These are phyloP conservation scores for Eutypella sp. DNA, from an alignment of 2,329 filamentous ascomycete species.

Conservation along the genomic window DNA sequence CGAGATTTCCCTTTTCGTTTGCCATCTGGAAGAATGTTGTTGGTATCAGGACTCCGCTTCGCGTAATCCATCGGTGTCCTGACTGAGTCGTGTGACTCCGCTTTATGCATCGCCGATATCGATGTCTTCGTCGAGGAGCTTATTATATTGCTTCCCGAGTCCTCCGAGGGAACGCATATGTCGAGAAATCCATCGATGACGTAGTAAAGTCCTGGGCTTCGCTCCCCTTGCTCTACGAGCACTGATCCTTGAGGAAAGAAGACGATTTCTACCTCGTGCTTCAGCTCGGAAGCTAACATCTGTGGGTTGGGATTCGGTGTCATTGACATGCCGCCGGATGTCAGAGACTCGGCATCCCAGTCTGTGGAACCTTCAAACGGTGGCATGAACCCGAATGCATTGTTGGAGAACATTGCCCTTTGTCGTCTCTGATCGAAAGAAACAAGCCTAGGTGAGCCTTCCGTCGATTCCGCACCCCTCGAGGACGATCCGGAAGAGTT, in stretches of 20 bases:
- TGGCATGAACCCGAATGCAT: conserved; percentile 89
- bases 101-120: conserved; percentile 29
- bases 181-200: conserved; percentile 96
- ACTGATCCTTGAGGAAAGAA: conserved; percentile 94
- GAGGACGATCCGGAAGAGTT: conserved; percentile 61
- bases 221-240: conserved; percentile 90
- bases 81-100: conserved; percentile 20
- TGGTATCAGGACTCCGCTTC: conserved; percentile 28
- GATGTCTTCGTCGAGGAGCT: conserved; percentile 32
- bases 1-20: conserved; percentile 37
- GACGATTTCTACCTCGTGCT: conserved; percentile 92
- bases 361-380: conserved; percentile 73
- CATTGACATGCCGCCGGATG: conserved; percentile 62
- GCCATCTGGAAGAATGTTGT: conserved; percentile 31
- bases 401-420: conserved; percentile 70
- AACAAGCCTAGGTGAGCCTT: conserved; percentile 77
- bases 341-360: conserved; percentile 80
- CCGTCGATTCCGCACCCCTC: conserved; percentile 67
- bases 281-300: conserved; percentile 69
- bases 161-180: conserved; percentile 74
- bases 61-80: conserved; percentile 13
- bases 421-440: conserved; percentile 79
- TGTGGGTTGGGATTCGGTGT: conserved; percentile 60
- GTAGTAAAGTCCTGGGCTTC: conserved; percentile 96
- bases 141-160: conserved; percentile 40